Base-by-base conservation (phyloP, 1,284 basidiomycete genomes). In the Ustilago bromivora region DNA sequence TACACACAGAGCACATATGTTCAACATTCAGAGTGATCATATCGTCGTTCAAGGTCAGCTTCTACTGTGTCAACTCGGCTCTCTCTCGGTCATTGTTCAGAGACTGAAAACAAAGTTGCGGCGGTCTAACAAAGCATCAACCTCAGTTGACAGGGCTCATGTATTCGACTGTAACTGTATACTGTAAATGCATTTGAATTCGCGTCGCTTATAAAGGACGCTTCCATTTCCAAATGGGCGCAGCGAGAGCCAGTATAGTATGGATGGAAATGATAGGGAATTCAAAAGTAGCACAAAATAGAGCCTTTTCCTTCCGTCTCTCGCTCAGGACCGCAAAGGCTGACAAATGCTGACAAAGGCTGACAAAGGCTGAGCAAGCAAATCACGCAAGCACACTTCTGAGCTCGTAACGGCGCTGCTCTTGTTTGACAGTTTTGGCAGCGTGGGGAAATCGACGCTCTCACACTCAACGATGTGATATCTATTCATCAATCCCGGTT, bases 401-500 rank as follows among this genome's bases (percentile, higher is more conserved):
- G 55, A 57, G 55, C 55, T 57, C 38, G 43, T 57, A 23, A 5
- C 36, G 19, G 31, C 7, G 8, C 17, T 53, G 51, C 23, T 43
- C 40, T 17, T 19, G 36, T 17, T 57, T 43, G 53, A 36, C 53
- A 54, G 49, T 10, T 31, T 28, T 15, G 23, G 53, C 53, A 28
- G 32, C 53, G 32, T 35, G 35, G 53, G 53, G 53, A 28, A 38
- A 49, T 23, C 4, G n/a, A 9, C 19, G 15, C 46, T 23, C 15
- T 49, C 19, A 28, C 23, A 28, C 3, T 28, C 23, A 28, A 28
- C 23, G 23, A 3, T 28, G 3, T 28, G 23, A 28, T 28, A 28
- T 28, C 23, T 28, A 28, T 28, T 3, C 23, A 28, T 28, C 23
- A 28, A 28, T 28, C 2, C 23, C 23, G 3, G 3, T 28, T 28